Evolutionary conservation across 169 alveolate genomes (phyloP).

Genomic region (Cyclospora cayetanensis): DNA sequence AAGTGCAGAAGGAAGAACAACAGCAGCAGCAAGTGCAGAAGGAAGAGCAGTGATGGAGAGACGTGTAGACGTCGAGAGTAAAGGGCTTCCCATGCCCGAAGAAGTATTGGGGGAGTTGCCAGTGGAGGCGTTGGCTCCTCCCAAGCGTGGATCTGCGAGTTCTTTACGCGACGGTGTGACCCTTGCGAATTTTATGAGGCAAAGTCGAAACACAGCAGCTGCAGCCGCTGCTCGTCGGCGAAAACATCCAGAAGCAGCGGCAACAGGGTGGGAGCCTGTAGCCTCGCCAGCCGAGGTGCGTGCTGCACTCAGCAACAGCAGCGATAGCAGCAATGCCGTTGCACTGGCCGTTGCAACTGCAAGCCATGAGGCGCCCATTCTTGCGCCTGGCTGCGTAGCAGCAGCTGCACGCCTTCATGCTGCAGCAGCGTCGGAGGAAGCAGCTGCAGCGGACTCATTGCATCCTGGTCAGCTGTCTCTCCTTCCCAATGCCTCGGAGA

Average conservation of each 20-base stretch:
- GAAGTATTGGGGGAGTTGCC: background rate
- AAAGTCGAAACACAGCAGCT: background rate
- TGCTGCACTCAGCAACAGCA: background rate
- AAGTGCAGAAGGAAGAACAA: background rate
- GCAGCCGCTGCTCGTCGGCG: constrained; percentile 30
- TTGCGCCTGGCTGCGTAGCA: background rate
- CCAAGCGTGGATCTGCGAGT: too few species aligned
- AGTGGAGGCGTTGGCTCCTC: too few species aligned
- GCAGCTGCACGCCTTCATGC: background rate
- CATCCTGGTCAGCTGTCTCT: constrained; percentile 49
- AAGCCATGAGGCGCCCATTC: background rate
- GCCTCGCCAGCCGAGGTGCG: background rate
- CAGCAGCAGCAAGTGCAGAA: too few species aligned
- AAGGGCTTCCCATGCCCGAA: too few species aligned
- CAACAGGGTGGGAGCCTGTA: constrained; percentile 12
- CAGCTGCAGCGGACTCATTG: constrained; percentile 10
- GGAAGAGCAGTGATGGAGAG: too few species aligned
- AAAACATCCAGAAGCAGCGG: constrained; percentile 13
- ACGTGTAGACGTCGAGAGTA: too few species aligned
- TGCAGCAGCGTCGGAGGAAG: background rate
- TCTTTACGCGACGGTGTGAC: too few species aligned
- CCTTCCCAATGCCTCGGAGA: background rate
- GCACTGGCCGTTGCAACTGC: background rate
- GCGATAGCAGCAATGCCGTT: background rate
- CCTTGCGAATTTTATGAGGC: background rate